Evolutionary conservation across 805 yeast species (phyloP).

Genomic region (Myxozyma geophila): DNA sequence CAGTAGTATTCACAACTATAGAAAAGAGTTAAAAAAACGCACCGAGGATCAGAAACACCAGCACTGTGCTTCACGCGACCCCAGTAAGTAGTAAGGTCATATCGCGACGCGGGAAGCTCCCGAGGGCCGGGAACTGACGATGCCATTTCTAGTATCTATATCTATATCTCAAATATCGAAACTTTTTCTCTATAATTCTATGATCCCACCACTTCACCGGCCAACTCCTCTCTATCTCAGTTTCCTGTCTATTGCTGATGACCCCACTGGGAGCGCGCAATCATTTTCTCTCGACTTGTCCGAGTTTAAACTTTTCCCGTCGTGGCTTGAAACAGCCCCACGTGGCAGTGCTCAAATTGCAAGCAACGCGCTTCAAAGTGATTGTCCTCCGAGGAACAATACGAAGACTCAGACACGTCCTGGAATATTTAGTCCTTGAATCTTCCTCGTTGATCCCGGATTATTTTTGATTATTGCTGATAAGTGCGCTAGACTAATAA

Average conservation of each 20-base stretch:
- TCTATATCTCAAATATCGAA: neutral
- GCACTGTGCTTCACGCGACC: constrained; percentile 96
- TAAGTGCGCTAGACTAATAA: neutral
- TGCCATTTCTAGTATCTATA: constrained; percentile 61
- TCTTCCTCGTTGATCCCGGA: too few relatives aligned
- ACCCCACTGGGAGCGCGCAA: too few relatives aligned
- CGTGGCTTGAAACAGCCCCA: too few relatives aligned
- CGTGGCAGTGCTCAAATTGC: too few relatives aligned
- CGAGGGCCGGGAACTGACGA: constrained; percentile 84
- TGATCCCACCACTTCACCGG: neutral
- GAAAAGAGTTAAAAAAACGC: constrained; percentile 1
- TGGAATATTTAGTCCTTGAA: too few relatives aligned
- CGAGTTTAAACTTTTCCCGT: too few relatives aligned
- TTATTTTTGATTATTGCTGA: too few relatives aligned
- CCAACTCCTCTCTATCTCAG: neutral
- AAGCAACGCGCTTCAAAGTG: too few relatives aligned
- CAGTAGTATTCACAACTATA: neutral
- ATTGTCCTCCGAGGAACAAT: too few relatives aligned
- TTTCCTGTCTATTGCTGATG: too few relatives aligned
- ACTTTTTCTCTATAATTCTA: neutral
- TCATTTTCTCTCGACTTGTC: too few relatives aligned
- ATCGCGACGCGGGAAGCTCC: constrained; percentile 76
- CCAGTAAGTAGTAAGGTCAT: constrained; percentile 81
- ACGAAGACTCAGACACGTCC: too few relatives aligned
- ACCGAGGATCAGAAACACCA: constrained; percentile 83